These are phyloP conservation scores for Trametes cubensis DNA, from an alignment of 768 basidiomycete genomes.

Conservation along the genomic window DNA sequence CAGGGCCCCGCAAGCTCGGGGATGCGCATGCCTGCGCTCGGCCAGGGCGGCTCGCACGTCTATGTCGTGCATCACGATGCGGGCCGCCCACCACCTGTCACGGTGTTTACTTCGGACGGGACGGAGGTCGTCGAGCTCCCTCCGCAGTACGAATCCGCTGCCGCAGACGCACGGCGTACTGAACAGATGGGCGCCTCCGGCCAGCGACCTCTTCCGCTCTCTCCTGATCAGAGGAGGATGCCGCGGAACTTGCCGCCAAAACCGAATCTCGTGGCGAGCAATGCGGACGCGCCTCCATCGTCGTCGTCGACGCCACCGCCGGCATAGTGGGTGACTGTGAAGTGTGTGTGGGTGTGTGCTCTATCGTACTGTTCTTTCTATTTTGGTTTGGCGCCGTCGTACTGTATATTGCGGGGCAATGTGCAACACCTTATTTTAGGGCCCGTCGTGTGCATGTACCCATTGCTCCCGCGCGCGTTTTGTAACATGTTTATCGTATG, in stretches of 20 bases:
- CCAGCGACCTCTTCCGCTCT: conserved; percentile 4
- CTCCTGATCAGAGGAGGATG: conserved; percentile 10
- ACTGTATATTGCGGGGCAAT: too few relatives aligned
- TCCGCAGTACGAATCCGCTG: conserved; percentile 45
- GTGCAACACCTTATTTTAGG: too few relatives aligned
- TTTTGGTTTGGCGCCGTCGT: too few relatives aligned
- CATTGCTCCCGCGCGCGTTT: too few relatives aligned
- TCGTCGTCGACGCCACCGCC: neutral
- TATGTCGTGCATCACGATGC: conserved; percentile 66
- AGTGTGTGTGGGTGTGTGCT: too few relatives aligned
- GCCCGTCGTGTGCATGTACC: too few relatives aligned
- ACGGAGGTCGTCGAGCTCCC: conserved; percentile 64
- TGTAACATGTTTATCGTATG: too few relatives aligned
- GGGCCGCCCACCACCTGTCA: conserved; percentile 54
- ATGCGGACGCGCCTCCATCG: conserved; percentile 1
- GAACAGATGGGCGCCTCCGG: neutral
- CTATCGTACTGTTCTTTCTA: too few relatives aligned
- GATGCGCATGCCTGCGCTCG: conserved; percentile 1
- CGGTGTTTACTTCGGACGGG: conserved; percentile 57
- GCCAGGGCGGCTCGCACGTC: conserved; percentile 36
- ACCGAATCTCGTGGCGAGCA: conserved; percentile 10
- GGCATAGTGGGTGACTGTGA: neutral
- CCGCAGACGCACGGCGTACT: neutral
- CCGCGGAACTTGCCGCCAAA: conserved; percentile 15
- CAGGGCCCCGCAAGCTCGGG: too few relatives aligned